Evolutionary conservation across 495 filamentous ascomycete genomes (phyloP).

Genomic region (Ascodesmis nigricans): DNA sequence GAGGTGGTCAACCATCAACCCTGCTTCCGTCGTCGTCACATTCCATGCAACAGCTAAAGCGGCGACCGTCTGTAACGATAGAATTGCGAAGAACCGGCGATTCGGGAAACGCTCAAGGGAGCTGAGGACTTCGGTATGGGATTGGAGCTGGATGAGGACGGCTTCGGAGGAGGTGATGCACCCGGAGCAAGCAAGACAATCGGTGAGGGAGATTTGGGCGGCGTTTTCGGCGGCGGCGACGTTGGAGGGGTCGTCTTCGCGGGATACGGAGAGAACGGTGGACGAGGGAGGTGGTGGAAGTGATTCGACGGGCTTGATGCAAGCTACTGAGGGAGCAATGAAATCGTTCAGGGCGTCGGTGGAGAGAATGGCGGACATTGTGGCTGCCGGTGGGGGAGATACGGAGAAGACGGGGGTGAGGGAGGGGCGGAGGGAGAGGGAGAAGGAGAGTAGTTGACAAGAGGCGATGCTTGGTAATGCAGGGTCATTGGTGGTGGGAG

Average conservation of each 20-base stretch:
- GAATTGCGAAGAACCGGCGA: slow-evolving; percentile 68
- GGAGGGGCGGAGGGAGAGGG: too few species aligned
- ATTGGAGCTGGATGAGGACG: slow-evolving; percentile 77
- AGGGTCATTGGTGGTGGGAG: too few species aligned
- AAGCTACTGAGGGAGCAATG: slow-evolving; percentile 89
- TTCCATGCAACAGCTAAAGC: slow-evolving; percentile 64
- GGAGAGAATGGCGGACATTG: slow-evolving; percentile 89
- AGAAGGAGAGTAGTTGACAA: too few species aligned
- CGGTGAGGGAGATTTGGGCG: slow-evolving; percentile 85
- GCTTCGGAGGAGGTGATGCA: slow-evolving; percentile 96
- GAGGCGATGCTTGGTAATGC: too few species aligned
- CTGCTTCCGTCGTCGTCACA: slow-evolving; percentile 34
- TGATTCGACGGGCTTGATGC: slow-evolving; percentile 91
- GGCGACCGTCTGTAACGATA: slow-evolving; percentile 74
- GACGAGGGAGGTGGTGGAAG: slow-evolving; percentile 32
- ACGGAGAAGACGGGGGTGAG: too few species aligned
- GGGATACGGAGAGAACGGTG: slow-evolving; percentile 36
- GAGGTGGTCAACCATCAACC: slow-evolving; percentile 70
- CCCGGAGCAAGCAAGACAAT: slow-evolving; percentile 91
- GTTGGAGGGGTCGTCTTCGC: slow-evolving; percentile 58
- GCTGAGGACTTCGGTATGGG: slow-evolving; percentile 69
- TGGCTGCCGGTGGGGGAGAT: too few species aligned
- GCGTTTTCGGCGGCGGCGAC: slow-evolving; percentile 20
- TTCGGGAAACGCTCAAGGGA: slow-evolving; percentile 41
- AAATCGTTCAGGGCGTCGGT: slow-evolving; percentile 97